phyloP scores from a whole-genome alignment of 2,329 filamentous ascomycete genomes.

The Talaromyces atroroseus region DNA sequence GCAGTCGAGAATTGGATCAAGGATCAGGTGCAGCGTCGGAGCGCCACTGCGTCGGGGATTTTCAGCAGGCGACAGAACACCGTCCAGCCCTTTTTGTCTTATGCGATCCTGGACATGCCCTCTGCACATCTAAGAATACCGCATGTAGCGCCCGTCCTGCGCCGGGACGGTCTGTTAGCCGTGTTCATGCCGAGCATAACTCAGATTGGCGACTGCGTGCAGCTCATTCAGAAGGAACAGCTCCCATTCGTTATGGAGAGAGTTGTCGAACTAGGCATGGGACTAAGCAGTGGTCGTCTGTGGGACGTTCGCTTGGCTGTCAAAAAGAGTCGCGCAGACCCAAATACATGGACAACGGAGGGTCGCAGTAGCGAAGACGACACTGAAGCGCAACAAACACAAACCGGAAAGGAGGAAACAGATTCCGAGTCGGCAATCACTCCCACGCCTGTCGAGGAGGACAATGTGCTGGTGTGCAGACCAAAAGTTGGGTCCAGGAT shows the following conservation, averaged over 20 bases:
- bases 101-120: constrained; percentile 70
- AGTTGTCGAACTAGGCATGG: constrained; percentile 42
- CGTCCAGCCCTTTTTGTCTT: constrained; percentile 59
- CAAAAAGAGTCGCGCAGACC: constrained; percentile 32
- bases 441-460: constrained; percentile 11
- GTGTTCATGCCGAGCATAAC: constrained; percentile 75
- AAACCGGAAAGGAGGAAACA: constrained; percentile 4
- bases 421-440: background rate
- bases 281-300: constrained; percentile 41
- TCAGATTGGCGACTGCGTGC: constrained; percentile 63
- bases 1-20: constrained; percentile 60
- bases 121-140: constrained; percentile 49
- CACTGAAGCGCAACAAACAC: background rate
- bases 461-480: constrained; percentile 47
- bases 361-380: constrained; percentile 11
- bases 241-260: constrained; percentile 50
- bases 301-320: constrained; percentile 44
- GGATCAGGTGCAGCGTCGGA: constrained; percentile 42
- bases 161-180: constrained; percentile 59
- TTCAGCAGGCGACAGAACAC: constrained; percentile 1
- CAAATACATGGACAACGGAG: constrained; percentile 24
- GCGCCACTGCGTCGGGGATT: background rate
- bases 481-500: constrained; percentile 46
- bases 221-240: constrained; percentile 47
- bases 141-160: constrained; percentile 49